Percentiles rank a stretch among this genome's conserved stretches.
Evolutionary conservation across 176 grass and related monocot genomes (phyloP).

Genomic region (Rhynchospora pubera): DNA sequence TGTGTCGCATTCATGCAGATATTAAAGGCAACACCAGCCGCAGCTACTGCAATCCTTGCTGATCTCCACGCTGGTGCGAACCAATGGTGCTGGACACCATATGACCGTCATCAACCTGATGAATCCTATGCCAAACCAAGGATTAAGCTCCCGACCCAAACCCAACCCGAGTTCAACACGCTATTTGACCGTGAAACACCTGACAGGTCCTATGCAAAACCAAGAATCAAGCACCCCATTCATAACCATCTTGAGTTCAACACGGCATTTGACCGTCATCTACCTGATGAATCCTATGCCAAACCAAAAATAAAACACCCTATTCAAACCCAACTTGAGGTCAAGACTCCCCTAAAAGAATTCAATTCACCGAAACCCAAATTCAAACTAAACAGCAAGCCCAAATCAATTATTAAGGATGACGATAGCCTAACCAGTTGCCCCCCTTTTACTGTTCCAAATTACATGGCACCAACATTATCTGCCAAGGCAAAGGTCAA

Average conservation of each 20-base stretch:
- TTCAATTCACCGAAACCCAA: constrained; percentile 4
- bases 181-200: neutral
- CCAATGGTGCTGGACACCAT: constrained; percentile 73
- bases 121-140: constrained; percentile 10
- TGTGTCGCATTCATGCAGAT: constrained; percentile 23
- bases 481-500: constrained; percentile 70
- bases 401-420: constrained; percentile 31
- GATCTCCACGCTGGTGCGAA: constrained; percentile 50
- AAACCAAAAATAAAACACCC: constrained; percentile 19
- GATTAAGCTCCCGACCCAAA: neutral
- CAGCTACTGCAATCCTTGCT: constrained; percentile 55
- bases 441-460: constrained; percentile 59
- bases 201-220: neutral
- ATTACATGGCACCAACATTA: constrained; percentile 89
- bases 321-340: neutral
- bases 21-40: constrained; percentile 54
- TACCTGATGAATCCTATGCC: neutral
- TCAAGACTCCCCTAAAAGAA: constrained; percentile 9
- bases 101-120: constrained; percentile 33
- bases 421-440: constrained; percentile 93
- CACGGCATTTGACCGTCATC: neutral
- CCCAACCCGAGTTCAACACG: neutral
- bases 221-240: constrained; percentile 29
- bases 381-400: neutral
- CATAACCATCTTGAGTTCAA: constrained; percentile 36